Base-by-base conservation (phyloP, 78 protist genomes). In the Acrasis kona region DNA sequence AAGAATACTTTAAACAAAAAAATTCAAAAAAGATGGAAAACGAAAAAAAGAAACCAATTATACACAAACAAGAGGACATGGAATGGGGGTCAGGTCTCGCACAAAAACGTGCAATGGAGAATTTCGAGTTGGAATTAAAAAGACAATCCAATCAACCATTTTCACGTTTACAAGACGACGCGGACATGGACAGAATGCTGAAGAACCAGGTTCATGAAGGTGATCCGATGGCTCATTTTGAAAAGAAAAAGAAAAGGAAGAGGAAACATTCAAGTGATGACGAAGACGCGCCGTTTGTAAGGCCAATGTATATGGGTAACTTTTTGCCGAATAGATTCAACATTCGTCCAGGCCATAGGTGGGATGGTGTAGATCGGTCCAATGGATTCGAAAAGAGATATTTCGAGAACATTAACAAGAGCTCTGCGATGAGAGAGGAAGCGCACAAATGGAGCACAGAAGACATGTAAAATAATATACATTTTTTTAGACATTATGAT, bases 281-380 rank as follows among this genome's bases (percentile, higher is more conserved):
- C n/a, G n/a, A n/a, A n/a, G n/a, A n/a, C n/a, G n/a, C n/a, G n/a
- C n/a, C n/a, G n/a, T n/a, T n/a, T n/a, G n/a, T n/a, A n/a, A 50
- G 61, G 19, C 61, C 61, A 50, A 19, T n/a, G 19, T 50, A 50
- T 50, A 19, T n/a, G 19, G 61, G 61, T 50, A n/a, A 19, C 19
- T 50, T n/a, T 50, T 50, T 67, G 36, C 41, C 6, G 6, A 74
- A 74, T 74, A 5, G 77, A 74, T 74, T 50, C 8, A 42, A 42
- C 50, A 74, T 74, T 61, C 19, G 9, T 8, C 77, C 77, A 12
- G 77, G 77, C 39, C 5, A 32, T 74, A 19, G 27, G 36, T 74
- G 77, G 77, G 77, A 74, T 74, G 77, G 77, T 34, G 77, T 74
- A 28, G 64, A 34, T 61, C 5, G 77, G 12, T 28, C 58, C 27